Conservation (phyloP, 1,284 basidiomycete genomes). For the Sporisorium reilianum region DNA sequence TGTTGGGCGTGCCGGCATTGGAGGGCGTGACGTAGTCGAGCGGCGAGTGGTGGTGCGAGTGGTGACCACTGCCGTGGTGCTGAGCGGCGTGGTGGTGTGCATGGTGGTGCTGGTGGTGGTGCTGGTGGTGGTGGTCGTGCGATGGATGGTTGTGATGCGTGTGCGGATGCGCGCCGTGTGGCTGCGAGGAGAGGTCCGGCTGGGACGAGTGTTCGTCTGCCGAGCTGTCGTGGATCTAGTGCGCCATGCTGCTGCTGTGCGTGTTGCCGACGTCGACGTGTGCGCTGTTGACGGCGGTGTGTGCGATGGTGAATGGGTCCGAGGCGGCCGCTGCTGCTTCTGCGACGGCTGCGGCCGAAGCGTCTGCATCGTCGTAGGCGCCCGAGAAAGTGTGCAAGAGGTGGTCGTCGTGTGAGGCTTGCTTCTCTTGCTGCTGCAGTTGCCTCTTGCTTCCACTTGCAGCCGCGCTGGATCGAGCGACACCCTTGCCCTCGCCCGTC, state of each 20-base stretch:
- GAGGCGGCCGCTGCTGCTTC: slow-evolving; percentile 8
- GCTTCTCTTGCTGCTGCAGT: slow-evolving; percentile 13
- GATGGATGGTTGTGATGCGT: slow-evolving; percentile 8
- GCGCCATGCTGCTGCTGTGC: slow-evolving; percentile 29
- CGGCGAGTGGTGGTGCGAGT: slow-evolving; percentile 44
- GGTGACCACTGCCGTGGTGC: slow-evolving; percentile 16
- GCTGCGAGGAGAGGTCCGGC: slow-evolving; percentile 24
- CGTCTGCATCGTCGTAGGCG: slow-evolving; percentile 22
- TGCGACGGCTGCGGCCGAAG: background rate
- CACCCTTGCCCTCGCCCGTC: slow-evolving; percentile 45
- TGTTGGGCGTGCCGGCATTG: slow-evolving; percentile 35
- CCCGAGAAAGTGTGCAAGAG: slow-evolving; percentile 15
- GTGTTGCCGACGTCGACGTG: no score
- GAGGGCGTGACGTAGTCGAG: slow-evolving; percentile 38
- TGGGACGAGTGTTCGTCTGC: slow-evolving; percentile 41
- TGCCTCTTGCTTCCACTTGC: slow-evolving; percentile 18
- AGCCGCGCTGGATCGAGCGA: slow-evolving; percentile 22
- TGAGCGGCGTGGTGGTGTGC: slow-evolving; percentile 14
- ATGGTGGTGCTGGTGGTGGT: slow-evolving; percentile 24
- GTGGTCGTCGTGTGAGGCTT: slow-evolving; percentile 12
- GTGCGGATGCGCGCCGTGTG: slow-evolving; percentile 20
- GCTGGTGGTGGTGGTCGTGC: slow-evolving; percentile 21
- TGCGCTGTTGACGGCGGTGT: slow-evolving; percentile 19
- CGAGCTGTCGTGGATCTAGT: slow-evolving; percentile 42
- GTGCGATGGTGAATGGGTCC: slow-evolving; percentile 35